phyloP scores from a whole-genome alignment of 768 basidiomycete species.

The Suillus brevipes region DNA sequence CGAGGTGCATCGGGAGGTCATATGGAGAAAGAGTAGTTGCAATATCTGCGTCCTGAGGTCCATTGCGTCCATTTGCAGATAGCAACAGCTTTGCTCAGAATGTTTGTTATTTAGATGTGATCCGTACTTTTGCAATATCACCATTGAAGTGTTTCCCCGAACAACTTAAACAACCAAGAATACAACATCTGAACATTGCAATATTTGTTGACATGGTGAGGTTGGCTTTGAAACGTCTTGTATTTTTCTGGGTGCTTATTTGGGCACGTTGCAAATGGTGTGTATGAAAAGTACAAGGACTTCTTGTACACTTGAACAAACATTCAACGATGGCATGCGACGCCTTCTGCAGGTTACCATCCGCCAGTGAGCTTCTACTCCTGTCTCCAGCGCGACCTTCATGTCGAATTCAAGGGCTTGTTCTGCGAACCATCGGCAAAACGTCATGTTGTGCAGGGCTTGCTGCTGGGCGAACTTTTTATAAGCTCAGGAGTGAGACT shows the following conservation, averaged over 20 bases:
- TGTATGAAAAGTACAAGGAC: slow-evolving; percentile 22
- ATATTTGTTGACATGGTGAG: neutral
- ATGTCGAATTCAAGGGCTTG: slow-evolving; percentile 18
- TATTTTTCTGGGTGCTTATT: neutral
- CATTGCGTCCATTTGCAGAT: neutral
- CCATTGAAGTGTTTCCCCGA: neutral
- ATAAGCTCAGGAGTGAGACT: slow-evolving; percentile 23
- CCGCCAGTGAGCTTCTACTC: neutral
- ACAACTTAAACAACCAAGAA: neutral
- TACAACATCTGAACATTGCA: neutral
- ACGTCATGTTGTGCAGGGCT: slow-evolving; percentile 9
- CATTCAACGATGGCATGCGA: neutral
- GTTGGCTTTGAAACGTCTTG: neutral
- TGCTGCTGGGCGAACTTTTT: slow-evolving; percentile 14
- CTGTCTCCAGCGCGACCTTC: slow-evolving; percentile 26
- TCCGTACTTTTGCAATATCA: neutral
- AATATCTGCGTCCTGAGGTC: slow-evolving; percentile 15
- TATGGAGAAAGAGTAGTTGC: slow-evolving; percentile 31
- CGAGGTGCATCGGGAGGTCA: slow-evolving; percentile 50
- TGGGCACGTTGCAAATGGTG: neutral
- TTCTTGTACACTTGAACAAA: slow-evolving; percentile 20
- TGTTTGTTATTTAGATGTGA: slow-evolving; percentile 5
- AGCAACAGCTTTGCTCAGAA: neutral
- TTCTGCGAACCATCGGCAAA: slow-evolving; percentile 21
- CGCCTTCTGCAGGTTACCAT: slow-evolving; percentile 7